phyloP scores from a whole-genome alignment of 176 grass and related monocot genomes.

The Aechmea fasciata region DNA sequence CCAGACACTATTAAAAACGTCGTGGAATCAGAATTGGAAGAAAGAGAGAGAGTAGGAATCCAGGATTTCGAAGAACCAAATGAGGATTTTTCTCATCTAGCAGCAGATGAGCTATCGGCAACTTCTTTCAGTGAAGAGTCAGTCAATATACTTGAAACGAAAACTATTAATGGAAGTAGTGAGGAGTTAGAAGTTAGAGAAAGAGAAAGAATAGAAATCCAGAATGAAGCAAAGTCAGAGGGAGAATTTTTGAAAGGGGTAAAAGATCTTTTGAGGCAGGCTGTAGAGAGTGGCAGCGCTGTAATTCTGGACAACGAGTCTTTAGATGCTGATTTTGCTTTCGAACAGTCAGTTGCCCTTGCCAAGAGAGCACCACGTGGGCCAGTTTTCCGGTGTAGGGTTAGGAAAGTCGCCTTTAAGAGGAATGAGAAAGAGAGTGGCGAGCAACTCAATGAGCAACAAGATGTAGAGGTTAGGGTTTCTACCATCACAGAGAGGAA shows the following conservation, averaged over 20 bases:
- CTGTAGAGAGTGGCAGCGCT: conserved; percentile 48
- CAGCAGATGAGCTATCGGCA: background rate
- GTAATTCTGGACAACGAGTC: conserved; percentile 41
- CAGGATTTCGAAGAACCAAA: background rate
- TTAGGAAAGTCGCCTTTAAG: conserved; percentile 17
- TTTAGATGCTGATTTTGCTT: conserved; percentile 50
- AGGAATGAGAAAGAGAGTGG: conserved; percentile 22
- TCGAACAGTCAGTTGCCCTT: conserved; percentile 53
- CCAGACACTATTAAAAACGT: background rate
- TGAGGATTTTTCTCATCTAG: background rate
- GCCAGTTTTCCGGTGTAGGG: conserved; percentile 24
- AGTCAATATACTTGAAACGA: background rate
- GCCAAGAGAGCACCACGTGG: conserved; percentile 43
- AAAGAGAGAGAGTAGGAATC: background rate
- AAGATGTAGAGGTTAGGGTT: conserved; percentile 23
- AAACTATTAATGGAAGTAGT: conserved; percentile 10
- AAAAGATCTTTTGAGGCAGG: conserved; percentile 53
- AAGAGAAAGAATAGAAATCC: conserved; percentile 10
- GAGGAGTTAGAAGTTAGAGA: conserved; percentile 19
- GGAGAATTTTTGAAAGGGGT: conserved; percentile 46
- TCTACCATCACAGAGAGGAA: conserved; percentile 21
- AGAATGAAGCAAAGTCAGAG: background rate
- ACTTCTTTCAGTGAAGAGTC: background rate
- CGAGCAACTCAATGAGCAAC: conserved; percentile 8
- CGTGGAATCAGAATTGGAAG: background rate